phyloP scores from a whole-genome alignment of 371 early-diverging fungal species.

The Rhizopus delemar region DNA sequence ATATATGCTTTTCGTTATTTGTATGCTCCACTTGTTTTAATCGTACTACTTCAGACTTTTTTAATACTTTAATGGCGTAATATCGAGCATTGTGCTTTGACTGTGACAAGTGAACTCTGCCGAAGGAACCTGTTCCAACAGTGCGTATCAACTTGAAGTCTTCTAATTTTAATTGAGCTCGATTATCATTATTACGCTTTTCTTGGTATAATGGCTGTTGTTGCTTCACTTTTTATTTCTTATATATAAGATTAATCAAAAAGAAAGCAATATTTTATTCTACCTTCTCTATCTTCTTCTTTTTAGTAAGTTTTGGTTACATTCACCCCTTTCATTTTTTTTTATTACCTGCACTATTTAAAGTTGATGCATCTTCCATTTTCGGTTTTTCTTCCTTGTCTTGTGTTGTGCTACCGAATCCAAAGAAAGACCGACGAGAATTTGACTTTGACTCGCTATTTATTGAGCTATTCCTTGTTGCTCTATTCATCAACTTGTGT shows the following conservation, averaged over 20 bases:
- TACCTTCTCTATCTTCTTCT: neutral
- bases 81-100: constrained; percentile 72
- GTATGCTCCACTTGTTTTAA: constrained; percentile 96
- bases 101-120: constrained; percentile 92
- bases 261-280: neutral
- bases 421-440: constrained; percentile 31
- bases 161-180: constrained; percentile 62
- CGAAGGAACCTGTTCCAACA: constrained; percentile 98
- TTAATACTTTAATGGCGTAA: constrained; percentile 94
- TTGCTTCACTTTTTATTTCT: no score
- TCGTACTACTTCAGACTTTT: constrained; percentile 88
- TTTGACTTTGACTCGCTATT: constrained; percentile 15
- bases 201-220: constrained; percentile 18
- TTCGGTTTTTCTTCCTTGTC: constrained; percentile 6
- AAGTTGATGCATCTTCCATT: constrained; percentile 7
- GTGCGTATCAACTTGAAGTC: constrained; percentile 77
- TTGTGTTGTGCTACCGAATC: constrained; percentile 11
- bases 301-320: neutral
- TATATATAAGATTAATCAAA: constrained; percentile 5
- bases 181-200: constrained; percentile 2
- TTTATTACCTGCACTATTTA: constrained; percentile 3
- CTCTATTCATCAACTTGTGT: constrained; percentile 24
- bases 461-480: constrained; percentile 16
- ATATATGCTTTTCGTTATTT: constrained; percentile 92
- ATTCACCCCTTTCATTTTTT: neutral